Conservation (phyloP, 1,284 basidiomycete species). For the Flammula alnicola region DNA sequence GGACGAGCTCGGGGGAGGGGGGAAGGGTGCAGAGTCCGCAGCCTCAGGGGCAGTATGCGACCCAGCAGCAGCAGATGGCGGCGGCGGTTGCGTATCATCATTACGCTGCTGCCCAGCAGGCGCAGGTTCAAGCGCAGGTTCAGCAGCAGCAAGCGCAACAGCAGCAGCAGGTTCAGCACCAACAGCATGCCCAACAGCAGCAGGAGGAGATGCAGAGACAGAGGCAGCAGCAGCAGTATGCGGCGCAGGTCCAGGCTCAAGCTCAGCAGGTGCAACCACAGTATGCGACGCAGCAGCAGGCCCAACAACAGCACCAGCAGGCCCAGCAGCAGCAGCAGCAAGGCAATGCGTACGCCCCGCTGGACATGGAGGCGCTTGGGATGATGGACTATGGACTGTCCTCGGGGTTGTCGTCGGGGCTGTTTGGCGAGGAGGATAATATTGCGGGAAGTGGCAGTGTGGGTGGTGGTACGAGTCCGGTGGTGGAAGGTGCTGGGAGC, state of each 20-base stretch:
- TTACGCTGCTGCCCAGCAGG: constrained; percentile 16
- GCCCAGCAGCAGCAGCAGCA: constrained; percentile 8
- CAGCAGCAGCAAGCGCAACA: constrained; percentile 24
- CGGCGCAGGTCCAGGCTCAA: constrained; percentile 40
- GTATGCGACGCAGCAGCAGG: constrained; percentile 12
- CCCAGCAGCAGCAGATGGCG: constrained; percentile 9
- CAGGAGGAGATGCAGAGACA: constrained; percentile 9
- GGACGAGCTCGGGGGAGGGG: neutral
- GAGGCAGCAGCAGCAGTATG: constrained; percentile 11
- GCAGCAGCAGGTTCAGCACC: constrained; percentile 11
- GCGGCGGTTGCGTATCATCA: constrained; percentile 21
- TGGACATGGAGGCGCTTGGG: no score
- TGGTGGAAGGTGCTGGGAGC: no score
- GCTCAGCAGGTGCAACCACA: no score
- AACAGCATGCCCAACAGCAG: constrained; percentile 17
- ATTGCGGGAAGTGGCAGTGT: no score
- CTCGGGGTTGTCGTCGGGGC: no score
- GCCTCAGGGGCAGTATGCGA: constrained; percentile 23
- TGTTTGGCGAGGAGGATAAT: no score
- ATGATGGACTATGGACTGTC: no score
- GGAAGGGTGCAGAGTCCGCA: constrained; percentile 20
- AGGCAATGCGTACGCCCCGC: neutral
- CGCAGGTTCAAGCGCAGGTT: constrained; percentile 20
- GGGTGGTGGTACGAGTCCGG: no score
- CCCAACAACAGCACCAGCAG: neutral